phyloP scores from a whole-genome alignment of 768 basidiomycete genomes.

The Leccinum arenicola region DNA sequence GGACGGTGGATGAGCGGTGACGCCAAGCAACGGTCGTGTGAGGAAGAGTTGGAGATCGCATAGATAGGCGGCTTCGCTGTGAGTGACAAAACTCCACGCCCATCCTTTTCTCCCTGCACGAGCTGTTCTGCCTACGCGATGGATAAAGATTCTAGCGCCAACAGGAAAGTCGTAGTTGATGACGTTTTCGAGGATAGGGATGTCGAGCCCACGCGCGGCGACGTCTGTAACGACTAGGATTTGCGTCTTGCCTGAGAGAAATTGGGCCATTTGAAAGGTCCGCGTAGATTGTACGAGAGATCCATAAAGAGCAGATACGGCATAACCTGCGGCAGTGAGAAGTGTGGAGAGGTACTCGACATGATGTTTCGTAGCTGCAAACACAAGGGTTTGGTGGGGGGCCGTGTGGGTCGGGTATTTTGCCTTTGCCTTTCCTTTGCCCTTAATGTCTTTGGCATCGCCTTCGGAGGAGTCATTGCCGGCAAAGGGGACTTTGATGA shows the following conservation, averaged over 20 bases:
- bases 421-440: constrained; percentile 50
- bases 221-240: constrained; percentile 97
- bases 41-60: constrained; percentile 93
- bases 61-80: constrained; percentile 83
- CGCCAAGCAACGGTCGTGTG: constrained; percentile 65
- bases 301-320: constrained; percentile 93
- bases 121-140: constrained; percentile 95
- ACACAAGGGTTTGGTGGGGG: constrained; percentile 90
- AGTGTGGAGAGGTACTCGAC: constrained; percentile 90
- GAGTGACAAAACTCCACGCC: constrained; percentile 94
- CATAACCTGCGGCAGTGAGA: constrained; percentile 77
- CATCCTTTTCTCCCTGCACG: constrained; percentile 92
- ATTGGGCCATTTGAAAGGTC: constrained; percentile 85
- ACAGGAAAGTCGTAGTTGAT: constrained; percentile 98
- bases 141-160: constrained; percentile 89
- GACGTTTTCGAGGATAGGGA: constrained; percentile 93
- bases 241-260: constrained; percentile 74
- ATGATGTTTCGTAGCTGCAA: constrained; percentile 97
- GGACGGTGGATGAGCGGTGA: constrained; percentile 30
- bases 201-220: constrained; percentile 97
- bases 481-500: constrained; percentile 76
- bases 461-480: constrained; percentile 23
- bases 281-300: constrained; percentile 92
- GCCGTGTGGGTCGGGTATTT: constrained; percentile 50
- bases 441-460: constrained; percentile 38